These are phyloP conservation scores for Cutaneotrichosporon sp. DNA, from an alignment of 1,284 basidiomycete species.

Conservation along the genomic window DNA sequence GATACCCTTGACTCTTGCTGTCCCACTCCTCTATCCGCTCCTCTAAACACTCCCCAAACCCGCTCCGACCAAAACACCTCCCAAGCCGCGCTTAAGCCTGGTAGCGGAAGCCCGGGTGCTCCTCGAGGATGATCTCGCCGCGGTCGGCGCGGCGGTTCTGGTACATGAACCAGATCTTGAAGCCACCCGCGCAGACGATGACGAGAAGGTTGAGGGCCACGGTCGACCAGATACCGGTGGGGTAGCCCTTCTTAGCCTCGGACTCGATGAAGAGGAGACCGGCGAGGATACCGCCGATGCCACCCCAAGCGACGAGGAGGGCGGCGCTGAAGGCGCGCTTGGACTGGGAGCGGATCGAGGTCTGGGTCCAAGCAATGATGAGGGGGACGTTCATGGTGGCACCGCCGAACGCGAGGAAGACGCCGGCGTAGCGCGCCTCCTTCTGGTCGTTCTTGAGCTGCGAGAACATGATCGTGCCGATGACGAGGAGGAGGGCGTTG, in stretches of 20 bases:
- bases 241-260: constrained; percentile 20
- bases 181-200: not conserved
- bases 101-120: constrained; percentile 19
- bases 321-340: constrained; percentile 44
- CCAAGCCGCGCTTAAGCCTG: constrained; percentile 5
- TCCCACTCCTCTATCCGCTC: not conserved
- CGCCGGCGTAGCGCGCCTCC: constrained; percentile 20
- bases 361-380: constrained; percentile 47
- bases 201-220: constrained; percentile 16
- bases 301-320: constrained; percentile 24
- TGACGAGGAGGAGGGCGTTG: constrained; percentile 14
- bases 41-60: not conserved
- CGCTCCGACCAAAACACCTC: not conserved
- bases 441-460: constrained; percentile 11
- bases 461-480: constrained; percentile 22
- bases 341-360: constrained; percentile 54
- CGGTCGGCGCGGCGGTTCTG: constrained; percentile 23
- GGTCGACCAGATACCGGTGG: constrained; percentile 23
- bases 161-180: constrained; percentile 15
- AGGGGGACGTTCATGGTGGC: constrained; percentile 41
- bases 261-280: constrained; percentile 22
- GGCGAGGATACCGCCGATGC: constrained; percentile 28
- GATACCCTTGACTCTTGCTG: not conserved
- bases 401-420: constrained; percentile 45
- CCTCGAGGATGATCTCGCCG: constrained; percentile 16